Base-by-base conservation (phyloP, 2,329 filamentous ascomycete species). In the Cytospora chrysosperma region DNA sequence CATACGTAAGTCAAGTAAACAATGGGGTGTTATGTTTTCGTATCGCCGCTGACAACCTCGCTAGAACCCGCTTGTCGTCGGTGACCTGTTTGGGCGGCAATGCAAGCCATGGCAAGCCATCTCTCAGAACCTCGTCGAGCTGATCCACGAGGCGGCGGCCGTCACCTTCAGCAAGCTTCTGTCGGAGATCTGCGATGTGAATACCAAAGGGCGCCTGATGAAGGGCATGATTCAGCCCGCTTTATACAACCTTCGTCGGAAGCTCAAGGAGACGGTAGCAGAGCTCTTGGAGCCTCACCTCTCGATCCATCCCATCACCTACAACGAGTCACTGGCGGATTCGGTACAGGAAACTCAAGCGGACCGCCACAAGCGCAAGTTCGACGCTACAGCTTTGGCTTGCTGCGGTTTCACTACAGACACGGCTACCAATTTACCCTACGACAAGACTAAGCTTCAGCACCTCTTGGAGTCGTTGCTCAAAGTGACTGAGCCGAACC, bases 41-140 rank as follows among this genome's bases (percentile, higher is more conserved):
- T 47, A n/a, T 4, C 43, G n/a, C 13, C 12, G 3, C 37, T 56
- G 4, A 47, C 30, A n/a, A 50, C n/a, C 3, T 3, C 8, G 21
- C 27, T 7, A 63, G 56, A 71, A 71, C 21, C 70, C 70, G 9
- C 54, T 71, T 0, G 70, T 72, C 17, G 69, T 72, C 3, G 67
- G 65, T 4, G 69, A 72, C 26, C 19, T 72, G 26, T 72, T 72
- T 51, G 67, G 67, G 40, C 67, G 67, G 19, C 70, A 72, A 56
- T 70, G 69, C 61, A 70, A 71, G 17, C 70, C 70, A 19, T 71
- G 70, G 70, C 66, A 70, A 28, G 26, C 37, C 1, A 71, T 72
- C 56, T 68, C 70, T 8, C 69, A 69, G 52, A 68, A 68, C 8
- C 57, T 70, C 5, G 67, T 71, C 26, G 67, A 71, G 54, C 61